A percentile compares a stretch with the other conserved stretches of the same genome.
These are phyloP conservation scores for Phytophthora litchii DNA, from an alignment of 352 stramenopile genomes.

Conservation along the genomic window DNA sequence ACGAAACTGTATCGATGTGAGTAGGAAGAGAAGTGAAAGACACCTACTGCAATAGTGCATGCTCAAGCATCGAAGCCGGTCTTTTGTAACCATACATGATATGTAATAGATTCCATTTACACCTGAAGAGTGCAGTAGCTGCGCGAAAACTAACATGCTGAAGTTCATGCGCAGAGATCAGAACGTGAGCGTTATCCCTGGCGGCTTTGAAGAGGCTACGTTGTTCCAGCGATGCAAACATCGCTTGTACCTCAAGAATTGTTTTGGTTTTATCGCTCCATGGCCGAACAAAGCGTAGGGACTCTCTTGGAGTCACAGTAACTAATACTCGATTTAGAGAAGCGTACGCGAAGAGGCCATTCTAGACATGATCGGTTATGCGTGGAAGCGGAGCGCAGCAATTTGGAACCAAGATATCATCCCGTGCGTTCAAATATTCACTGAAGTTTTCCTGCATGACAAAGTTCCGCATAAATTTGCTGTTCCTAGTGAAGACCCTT, in stretches of 20 bases:
- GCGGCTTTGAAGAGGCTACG: conserved; percentile 94
- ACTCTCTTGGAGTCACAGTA: no score
- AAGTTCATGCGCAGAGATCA: conserved; percentile 49
- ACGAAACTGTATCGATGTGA: background rate
- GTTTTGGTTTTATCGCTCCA: conserved; percentile 93
- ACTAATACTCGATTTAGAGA: no score
- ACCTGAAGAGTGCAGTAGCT: conserved; percentile 42
- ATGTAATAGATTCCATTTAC: conserved; percentile 18
- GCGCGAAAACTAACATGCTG: conserved; percentile 56
- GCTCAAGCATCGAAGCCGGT: background rate
- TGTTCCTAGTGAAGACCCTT: background rate
- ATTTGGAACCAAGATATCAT: background rate
- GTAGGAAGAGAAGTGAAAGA: conserved; percentile 7
- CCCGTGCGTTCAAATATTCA: background rate
- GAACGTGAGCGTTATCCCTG: conserved; percentile 86
- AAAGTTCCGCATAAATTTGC: background rate
- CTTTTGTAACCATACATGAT: conserved; percentile 17
- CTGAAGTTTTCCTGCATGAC: background rate
- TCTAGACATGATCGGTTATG: background rate
- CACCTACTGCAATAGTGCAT: conserved; percentile 5
- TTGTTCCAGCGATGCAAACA: conserved; percentile 78
- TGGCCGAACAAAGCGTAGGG: no score
- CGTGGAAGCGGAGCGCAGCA: background rate
- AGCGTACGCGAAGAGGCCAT: background rate
- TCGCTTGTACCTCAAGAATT: conserved; percentile 89